A percentile compares a stretch with the other conserved stretches of the same genome.
Conservation (phyloP, 345 rosid species). For the Lumnitzera racemosa region DNA sequence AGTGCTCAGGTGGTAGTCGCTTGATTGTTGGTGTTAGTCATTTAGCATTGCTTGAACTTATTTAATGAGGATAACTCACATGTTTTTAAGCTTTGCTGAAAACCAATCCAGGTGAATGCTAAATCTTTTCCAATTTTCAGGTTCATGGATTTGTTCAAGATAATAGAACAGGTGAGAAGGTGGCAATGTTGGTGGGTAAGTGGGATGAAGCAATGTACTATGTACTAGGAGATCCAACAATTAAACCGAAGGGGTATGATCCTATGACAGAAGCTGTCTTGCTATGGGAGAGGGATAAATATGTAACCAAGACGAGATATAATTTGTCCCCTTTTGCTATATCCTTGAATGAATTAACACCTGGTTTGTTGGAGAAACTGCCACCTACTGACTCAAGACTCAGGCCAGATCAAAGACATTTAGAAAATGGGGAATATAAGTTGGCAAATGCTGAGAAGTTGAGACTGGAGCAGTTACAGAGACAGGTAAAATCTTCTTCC, state of each 20-base stretch:
- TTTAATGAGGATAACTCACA: background rate
- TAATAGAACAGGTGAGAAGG: slow-evolving; percentile 92
- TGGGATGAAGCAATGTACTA: slow-evolving; percentile 99
- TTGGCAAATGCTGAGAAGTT: slow-evolving; percentile 88
- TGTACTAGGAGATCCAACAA: slow-evolving; percentile 78
- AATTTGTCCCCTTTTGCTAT: slow-evolving; percentile 87
- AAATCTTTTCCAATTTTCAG: slow-evolving; percentile 23
- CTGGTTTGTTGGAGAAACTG: slow-evolving; percentile 62
- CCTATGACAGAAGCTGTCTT: slow-evolving; percentile 92
- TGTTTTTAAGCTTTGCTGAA: background rate
- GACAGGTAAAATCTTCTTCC: slow-evolving; percentile 57
- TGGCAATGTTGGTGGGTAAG: slow-evolving; percentile 90
- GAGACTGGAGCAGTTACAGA: slow-evolving; percentile 91
- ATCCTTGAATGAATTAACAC: slow-evolving; percentile 80
- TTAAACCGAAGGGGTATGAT: slow-evolving; percentile 92
- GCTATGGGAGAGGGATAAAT: slow-evolving; percentile 86
- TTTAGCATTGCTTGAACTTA: too few species aligned
- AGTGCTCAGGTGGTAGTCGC: too few species aligned
- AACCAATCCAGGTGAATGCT: too few species aligned
- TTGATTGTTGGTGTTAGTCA: too few species aligned
- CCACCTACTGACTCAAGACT: slow-evolving; percentile 98
- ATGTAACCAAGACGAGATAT: slow-evolving; percentile 83
- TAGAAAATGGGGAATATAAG: slow-evolving; percentile 94
- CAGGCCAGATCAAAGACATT: slow-evolving; percentile 93
- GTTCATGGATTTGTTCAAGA: slow-evolving; percentile 99